Evolutionary conservation across 208 protist genomes (phyloP).

Genomic region (Lotmaria passim): DNA sequence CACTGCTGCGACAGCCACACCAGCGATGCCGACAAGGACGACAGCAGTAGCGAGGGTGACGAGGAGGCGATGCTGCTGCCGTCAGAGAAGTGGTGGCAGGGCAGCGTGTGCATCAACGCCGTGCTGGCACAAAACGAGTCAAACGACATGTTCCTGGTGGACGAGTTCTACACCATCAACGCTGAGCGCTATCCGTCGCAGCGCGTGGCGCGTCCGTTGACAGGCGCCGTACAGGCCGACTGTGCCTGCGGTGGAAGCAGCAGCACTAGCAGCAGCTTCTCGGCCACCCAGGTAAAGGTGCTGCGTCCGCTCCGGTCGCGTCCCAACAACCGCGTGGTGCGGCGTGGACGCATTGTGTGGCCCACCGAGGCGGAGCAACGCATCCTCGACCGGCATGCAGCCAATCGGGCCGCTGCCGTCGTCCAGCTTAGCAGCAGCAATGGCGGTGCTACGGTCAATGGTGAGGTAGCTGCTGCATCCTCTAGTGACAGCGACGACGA

Average conservation of each 20-base stretch:
- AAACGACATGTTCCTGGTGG: conserved; percentile 90
- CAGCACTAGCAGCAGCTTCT: conserved; percentile 1
- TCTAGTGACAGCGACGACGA: conserved; percentile 30
- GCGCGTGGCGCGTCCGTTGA: conserved; percentile 35
- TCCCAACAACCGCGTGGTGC: conserved; percentile 52
- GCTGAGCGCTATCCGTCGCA: conserved; percentile 61
- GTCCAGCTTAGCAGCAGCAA: not conserved
- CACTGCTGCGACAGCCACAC: conserved; percentile 3
- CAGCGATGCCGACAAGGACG: conserved; percentile 27
- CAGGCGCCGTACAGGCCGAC: conserved; percentile 1
- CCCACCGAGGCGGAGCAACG: conserved; percentile 45
- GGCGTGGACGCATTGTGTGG: conserved; percentile 50
- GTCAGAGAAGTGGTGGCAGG: conserved; percentile 57
- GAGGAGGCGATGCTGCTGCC: conserved; percentile 55
- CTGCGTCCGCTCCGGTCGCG: conserved; percentile 63
- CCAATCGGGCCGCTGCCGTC: not conserved
- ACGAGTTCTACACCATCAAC: conserved; percentile 89
- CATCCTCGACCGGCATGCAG: conserved; percentile 35
- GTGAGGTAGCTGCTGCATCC: too few relatives aligned
- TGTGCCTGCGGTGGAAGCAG: not conserved
- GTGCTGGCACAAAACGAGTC: conserved; percentile 70
- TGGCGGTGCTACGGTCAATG: not conserved
- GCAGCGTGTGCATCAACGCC: conserved; percentile 79
- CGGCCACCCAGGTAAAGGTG: conserved; percentile 62
- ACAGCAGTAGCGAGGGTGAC: conserved; percentile 27